Evolutionary conservation across 257 asterid species (phyloP).

Genomic region (Striga asiatica): DNA sequence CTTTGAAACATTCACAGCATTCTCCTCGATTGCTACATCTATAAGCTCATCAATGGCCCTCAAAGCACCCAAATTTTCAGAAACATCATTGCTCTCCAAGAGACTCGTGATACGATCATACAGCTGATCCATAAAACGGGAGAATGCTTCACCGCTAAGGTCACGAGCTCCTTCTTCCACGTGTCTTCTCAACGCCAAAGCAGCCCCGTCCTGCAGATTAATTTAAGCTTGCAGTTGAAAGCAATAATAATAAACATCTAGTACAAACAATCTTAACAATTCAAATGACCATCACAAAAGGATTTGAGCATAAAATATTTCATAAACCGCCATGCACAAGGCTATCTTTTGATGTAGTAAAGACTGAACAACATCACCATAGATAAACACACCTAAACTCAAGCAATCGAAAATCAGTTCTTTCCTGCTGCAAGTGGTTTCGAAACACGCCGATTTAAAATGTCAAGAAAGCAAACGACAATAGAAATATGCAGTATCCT

Average conservation of each 20-base stretch:
- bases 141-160: conserved; percentile 74
- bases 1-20: conserved; percentile 84
- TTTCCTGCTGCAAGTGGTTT: not conserved
- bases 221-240: conserved; percentile 5
- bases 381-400: conserved; percentile 4
- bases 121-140: conserved; percentile 84
- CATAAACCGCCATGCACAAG: conserved; percentile 2
- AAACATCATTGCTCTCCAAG: conserved; percentile 73
- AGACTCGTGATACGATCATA: conserved; percentile 73
- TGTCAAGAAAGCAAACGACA: not conserved
- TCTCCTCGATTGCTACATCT: conserved; percentile 81
- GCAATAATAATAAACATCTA: not conserved
- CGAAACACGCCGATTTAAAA: conserved; percentile 2
- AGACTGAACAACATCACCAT: not conserved
- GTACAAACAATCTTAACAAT: not conserved
- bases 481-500: not conserved
- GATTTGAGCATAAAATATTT: not conserved
- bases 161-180: conserved; percentile 91
- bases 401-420: not conserved
- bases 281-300: not conserved
- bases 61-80: conserved; percentile 90
- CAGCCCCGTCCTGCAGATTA: conserved; percentile 69
- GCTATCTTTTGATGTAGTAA: not conserved
- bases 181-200: conserved; percentile 56
- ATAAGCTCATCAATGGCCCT: conserved; percentile 95